These are phyloP conservation scores for Notholithocarpus densiflorus DNA, from an alignment of 306 rosid genomes.

Conservation along the genomic window DNA sequence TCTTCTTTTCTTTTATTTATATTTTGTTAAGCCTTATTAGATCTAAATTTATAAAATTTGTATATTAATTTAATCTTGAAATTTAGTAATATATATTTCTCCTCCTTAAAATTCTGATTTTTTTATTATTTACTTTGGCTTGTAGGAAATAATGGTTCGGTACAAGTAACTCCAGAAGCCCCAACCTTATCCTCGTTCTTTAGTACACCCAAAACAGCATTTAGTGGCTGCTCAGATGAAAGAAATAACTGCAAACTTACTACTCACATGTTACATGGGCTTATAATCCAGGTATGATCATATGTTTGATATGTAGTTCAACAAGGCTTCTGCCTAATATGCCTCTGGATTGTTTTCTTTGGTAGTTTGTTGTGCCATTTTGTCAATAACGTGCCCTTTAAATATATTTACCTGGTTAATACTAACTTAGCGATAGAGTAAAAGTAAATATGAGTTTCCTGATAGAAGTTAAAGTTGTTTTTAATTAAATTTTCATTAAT, in stretches of 20 bases:
- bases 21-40: too few species aligned
- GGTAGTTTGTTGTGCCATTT: neutral
- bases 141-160: too few species aligned
- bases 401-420: neutral
- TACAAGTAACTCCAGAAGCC: neutral
- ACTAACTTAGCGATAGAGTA: neutral
- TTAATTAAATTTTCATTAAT: too few species aligned
- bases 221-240: neutral
- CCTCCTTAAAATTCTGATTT: too few species aligned
- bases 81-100: too few species aligned
- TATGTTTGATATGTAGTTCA: neutral
- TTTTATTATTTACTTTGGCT: too few species aligned
- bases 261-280: neutral
- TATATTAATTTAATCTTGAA: too few species aligned
- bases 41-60: too few species aligned
- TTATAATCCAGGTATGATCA: neutral
- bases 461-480: too few species aligned
- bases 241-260: conserved; percentile 5
- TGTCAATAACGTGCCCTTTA: neutral
- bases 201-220: neutral
- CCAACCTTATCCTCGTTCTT: neutral
- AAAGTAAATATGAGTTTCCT: neutral
- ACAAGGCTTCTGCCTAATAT: neutral
- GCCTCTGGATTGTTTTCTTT: neutral
- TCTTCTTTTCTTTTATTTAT: too few species aligned